phyloP scores from a whole-genome alignment of 805 yeast species.

The Yamadazyma sp. region DNA sequence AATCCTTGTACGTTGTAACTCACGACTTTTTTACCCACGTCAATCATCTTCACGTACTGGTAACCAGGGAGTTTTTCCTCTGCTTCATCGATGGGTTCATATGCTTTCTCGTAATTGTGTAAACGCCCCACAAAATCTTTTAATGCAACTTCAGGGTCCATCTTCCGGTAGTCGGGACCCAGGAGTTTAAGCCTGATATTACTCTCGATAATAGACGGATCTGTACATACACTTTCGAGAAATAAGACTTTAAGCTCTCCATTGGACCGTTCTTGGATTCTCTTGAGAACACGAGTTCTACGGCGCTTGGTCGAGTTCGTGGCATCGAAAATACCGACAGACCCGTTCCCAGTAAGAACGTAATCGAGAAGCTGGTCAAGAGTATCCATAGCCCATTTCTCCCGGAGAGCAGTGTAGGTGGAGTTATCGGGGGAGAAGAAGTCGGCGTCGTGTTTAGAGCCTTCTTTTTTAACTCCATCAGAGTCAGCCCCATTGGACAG shows the following conservation, averaged over 20 bases:
- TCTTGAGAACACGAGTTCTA: constrained; percentile 55
- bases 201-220: constrained; percentile 72
- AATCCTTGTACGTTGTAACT: constrained; percentile 87
- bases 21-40: constrained; percentile 92
- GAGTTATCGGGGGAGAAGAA: constrained; percentile 83
- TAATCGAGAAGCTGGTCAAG: constrained; percentile 80
- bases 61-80: constrained; percentile 67
- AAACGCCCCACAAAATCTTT: constrained; percentile 81
- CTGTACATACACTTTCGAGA: constrained; percentile 85
- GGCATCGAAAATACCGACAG: constrained; percentile 90
- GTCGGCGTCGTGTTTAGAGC: constrained; percentile 83
- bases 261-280: constrained; percentile 54
- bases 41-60: constrained; percentile 93
- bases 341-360: constrained; percentile 75
- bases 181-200: constrained; percentile 81
- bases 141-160: constrained; percentile 79
- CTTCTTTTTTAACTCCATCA: no score
- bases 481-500: no score
- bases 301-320: constrained; percentile 74
- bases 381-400: constrained; percentile 96
- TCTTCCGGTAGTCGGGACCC: constrained; percentile 89
- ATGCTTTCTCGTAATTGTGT: constrained; percentile 81
- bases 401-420: constrained; percentile 65
- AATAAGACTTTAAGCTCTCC: constrained; percentile 75
- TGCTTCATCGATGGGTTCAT: constrained; percentile 83